Percentiles rank a stretch among this genome's conserved stretches.
Evolutionary conservation across 1,284 basidiomycete genomes (phyloP).

Genomic region (Malassezia sp.): DNA sequence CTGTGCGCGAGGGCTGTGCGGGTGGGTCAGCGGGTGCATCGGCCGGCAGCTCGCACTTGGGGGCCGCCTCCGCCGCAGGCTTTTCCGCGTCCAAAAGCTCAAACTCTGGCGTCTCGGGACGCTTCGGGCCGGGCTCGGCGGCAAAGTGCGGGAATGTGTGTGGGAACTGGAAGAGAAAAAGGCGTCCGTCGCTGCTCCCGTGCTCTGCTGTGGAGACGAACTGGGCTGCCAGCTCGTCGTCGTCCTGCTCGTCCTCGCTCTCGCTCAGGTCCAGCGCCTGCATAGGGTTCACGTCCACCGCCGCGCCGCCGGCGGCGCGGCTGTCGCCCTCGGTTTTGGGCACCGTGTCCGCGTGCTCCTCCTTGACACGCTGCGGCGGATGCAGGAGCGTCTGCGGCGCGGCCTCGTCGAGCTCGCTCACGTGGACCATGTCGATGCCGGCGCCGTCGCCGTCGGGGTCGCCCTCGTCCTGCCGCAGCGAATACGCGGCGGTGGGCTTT

Average conservation of each 20-base stretch:
- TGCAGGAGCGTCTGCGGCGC: conserved; percentile 63
- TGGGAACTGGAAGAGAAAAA: conserved; percentile 89
- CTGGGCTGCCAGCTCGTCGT: conserved; percentile 72
- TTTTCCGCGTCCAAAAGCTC: not conserved
- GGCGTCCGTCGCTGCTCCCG: conserved; percentile 51
- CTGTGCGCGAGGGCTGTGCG: conserved; percentile 4
- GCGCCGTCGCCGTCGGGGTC: conserved; percentile 28
- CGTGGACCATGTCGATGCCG: conserved; percentile 65
- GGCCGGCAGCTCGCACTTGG: not conserved
- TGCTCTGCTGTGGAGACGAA: conserved; percentile 50
- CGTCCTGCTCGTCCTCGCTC: conserved; percentile 71
- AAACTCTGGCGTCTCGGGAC: too few species aligned
- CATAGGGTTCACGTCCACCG: conserved; percentile 52
- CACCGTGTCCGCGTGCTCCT: conserved; percentile 36
- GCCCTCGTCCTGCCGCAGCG: conserved; percentile 19
- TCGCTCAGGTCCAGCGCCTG: conserved; percentile 71
- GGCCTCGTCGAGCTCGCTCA: conserved; percentile 71
- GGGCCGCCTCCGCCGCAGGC: not conserved
- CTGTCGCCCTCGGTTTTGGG: conserved; percentile 39
- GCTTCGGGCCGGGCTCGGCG: not conserved
- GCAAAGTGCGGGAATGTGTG: conserved; percentile 68
- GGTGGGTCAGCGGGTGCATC: not conserved
- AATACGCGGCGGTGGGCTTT: conserved; percentile 23
- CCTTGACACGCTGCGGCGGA: conserved; percentile 44
- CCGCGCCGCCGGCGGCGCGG: conserved; percentile 25